Base-by-base conservation (phyloP, 257 asterid species). In the Nicotiana benthamiana region DNA sequence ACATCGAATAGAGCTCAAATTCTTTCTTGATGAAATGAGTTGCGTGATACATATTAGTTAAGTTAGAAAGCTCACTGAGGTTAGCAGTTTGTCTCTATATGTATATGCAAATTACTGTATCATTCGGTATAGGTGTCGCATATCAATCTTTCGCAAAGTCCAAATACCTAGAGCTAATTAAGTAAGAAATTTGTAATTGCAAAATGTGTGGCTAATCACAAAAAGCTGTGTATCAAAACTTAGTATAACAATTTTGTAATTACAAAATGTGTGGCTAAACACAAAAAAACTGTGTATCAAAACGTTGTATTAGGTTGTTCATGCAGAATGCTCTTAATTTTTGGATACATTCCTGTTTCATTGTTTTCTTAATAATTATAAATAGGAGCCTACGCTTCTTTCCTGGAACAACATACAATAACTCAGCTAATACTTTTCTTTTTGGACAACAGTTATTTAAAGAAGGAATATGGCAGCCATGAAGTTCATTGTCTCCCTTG, bases 281-380 rank as follows among this genome's bases (percentile, higher is more conserved):
- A 9, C 26, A 16, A 9, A 43, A 22, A 63, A 4, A 26, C 77
- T 67, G 83, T 62, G 67, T 6, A 79, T 67, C 84, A 13, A 63
- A 79, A 53, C 28, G 22, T 4, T 6, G 12, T 17, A 66, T 74
- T 83, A 86, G 91, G 86, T 87, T 8, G 77, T 26, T 87, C 92
- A 89, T 85, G 84, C 88, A 53, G 9, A 75, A 60, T 1, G 9
- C 2, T 15, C 32, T 8, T 62, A 26, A 59, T n/a, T 40, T 64
- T 34, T 18, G 76, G 15, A 9, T 22, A 20, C 30, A 9, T 22
- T 20, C 75, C 28, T 65, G 26, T 65, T 65, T 65, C 75, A 3
- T 17, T 9, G 26, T 66, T 26, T 1, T 3, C 13, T 68, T 9
- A 10, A 18, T n/a, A 36, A 17, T 20, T 65, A 40, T 40, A 36